phyloP scores from a whole-genome alignment of 2,329 filamentous ascomycete genomes.

The Lachnellula occidentalis region DNA sequence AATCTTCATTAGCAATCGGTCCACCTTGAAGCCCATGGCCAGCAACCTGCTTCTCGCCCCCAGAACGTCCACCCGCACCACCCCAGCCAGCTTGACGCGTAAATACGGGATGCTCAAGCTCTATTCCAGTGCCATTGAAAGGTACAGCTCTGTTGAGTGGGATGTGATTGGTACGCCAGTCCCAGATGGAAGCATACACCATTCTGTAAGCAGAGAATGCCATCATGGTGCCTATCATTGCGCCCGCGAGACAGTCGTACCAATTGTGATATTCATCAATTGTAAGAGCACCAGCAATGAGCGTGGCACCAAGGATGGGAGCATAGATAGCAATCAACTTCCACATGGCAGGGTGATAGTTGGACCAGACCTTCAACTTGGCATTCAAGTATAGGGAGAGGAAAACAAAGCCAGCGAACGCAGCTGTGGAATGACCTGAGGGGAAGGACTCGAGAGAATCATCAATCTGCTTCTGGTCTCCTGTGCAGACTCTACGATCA shows the following conservation, averaged over 20 bases:
- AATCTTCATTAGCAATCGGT: neutral
- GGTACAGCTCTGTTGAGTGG: slow-evolving; percentile 54
- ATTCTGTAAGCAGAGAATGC: slow-evolving; percentile 62
- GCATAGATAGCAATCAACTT: slow-evolving; percentile 61
- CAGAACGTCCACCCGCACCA: neutral
- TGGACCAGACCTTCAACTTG: slow-evolving; percentile 69
- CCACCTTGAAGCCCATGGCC: slow-evolving; percentile 3
- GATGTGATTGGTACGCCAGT: slow-evolving; percentile 63
- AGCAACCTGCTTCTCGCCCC: neutral
- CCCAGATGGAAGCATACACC: slow-evolving; percentile 63
- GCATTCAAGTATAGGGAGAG: slow-evolving; percentile 71
- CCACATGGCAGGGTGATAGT: slow-evolving; percentile 71
- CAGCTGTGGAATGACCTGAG: slow-evolving; percentile 67
- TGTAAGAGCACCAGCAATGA: slow-evolving; percentile 65
- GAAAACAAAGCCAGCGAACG: slow-evolving; percentile 67
- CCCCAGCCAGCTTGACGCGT: slow-evolving; percentile 59
- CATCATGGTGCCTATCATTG: slow-evolving; percentile 57
- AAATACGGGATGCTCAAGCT: slow-evolving; percentile 50
- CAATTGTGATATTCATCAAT: slow-evolving; percentile 73
- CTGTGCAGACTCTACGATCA: slow-evolving; percentile 64
- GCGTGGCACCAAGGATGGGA: slow-evolving; percentile 59
- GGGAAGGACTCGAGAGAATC: slow-evolving; percentile 68
- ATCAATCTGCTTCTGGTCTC: slow-evolving; percentile 57
- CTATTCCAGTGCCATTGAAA: slow-evolving; percentile 46
- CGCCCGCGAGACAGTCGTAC: slow-evolving; percentile 67